Evolutionary conservation across 2,329 filamentous ascomycete species (phyloP), one percentile per base, ranked within the genome.

Genomic region (Cytospora piceicola): DNA sequence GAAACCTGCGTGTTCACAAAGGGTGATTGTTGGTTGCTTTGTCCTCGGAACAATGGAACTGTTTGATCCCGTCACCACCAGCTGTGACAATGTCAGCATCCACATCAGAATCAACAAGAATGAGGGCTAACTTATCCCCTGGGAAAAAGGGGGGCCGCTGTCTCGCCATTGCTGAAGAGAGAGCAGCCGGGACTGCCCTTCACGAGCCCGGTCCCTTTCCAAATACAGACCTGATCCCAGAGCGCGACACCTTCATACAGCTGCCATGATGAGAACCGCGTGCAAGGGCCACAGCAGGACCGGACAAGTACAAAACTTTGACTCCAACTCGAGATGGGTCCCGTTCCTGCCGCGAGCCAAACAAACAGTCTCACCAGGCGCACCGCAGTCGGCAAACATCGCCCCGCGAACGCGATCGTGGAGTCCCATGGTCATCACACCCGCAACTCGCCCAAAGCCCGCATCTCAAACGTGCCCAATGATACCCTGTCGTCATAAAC

Each of bases 271-370:
- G 71, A 70, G 66, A 67, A 63, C 66, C 69, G 67, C 58, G 56
- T 67, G 53, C 65, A 67, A 63, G 65, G 60, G 22, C 15, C 73
- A 65, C 70, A 70, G 30, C 70, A 75, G 74, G 73, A 71, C 81
- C 85, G 81, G 92, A 94, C 91, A 94, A 94, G 92, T 85, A 84
- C 92, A 82, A 93, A 88, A 83, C 92, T 93, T 93, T 96, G 92
- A 96, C 89, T 82, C 91, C 91, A 93, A 93, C 91, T 86, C 89
- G 76, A 87, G 91, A 93, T 92, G 93, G 91, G 91, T 93, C 92
- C 92, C 84, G 79, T 78, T 58, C 24, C 58, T 58, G 54, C 61
- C 22, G 27, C 55, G 29, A 15, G 24, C 51, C 51, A 39, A 53
- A 24, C 39, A 65, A 62, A 57, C 64, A 64, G 61, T 63, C 61